Evolutionary conservation across 2,329 filamentous ascomycete species (phyloP), one percentile per base, ranked within the genome.

Genomic region (Hypoxylon sp.): DNA sequence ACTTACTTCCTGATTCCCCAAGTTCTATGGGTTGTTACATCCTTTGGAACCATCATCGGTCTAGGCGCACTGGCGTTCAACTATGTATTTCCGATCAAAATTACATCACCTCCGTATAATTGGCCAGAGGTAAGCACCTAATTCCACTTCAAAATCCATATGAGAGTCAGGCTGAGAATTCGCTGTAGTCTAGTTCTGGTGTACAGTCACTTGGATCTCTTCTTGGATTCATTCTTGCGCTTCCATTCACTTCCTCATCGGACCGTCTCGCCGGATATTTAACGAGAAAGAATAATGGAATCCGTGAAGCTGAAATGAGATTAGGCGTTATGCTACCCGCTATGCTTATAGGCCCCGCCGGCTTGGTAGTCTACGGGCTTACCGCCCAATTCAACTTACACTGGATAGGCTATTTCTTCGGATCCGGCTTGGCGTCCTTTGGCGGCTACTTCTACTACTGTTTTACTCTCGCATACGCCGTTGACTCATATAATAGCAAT

Each of bases 401-500:
- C 70, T 83, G 81, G 81, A 73, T 82, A 25, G 77, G 76, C 2
- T 87, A 85, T 76, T 85, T 87, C 65, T 75, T 81, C 13, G 85
- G 83, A 5, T 82, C 84, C 2, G 81, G 76, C n/a, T 79, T 87
- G 78, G 78, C 79, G 10, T 82, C 84, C 60, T 86, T 82, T 76
- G 79, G 80, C 19, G 80, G 80, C 3, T 87, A 86, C 75, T 87
- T 87, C 71, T 87, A 82, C 75, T 87, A 87, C 74, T 84, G 83
- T 13, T 87, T 89, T 72, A 85, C 86, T 10, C 80, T 90, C 7
- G 87, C 87, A 2, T 89, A 90, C 71, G 86, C 87, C 1, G 84
- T 89, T 38, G 87, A 89, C 73, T 85, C 82, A 57, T 87, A 89
- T 75, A 84, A 83, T 19, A 80, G 83, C 34, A 87, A 89, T 69